Conservation (phyloP, 139 green algal species). For the Haematococcus lacustris region DNA sequence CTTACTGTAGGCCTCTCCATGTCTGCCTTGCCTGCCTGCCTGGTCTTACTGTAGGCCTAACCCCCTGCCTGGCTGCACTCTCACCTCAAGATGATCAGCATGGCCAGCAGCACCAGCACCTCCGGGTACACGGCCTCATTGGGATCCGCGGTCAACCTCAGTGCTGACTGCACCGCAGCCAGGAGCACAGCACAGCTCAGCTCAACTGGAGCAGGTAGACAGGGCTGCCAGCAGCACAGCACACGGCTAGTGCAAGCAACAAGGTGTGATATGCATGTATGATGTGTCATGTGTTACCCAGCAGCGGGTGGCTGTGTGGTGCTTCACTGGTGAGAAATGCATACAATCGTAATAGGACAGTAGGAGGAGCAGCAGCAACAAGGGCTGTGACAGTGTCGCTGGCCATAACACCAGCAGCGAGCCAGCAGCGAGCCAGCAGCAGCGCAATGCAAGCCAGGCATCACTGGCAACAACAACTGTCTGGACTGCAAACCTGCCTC, state of each 20-base stretch:
- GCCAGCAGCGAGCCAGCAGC: no score
- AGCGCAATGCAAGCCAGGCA: no score
- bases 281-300: neutral
- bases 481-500: no score
- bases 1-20: no score
- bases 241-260: neutral
- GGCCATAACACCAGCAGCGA: no score
- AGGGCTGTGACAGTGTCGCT: neutral
- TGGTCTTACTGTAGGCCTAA: neutral
- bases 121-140: constrained; percentile 9
- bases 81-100: constrained; percentile 21
- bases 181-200: neutral
- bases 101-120: constrained; percentile 28
- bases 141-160: constrained; percentile 25
- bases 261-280: no score
- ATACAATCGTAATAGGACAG: no score
- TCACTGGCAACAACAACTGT: no score
- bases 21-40: neutral
- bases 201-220: neutral
- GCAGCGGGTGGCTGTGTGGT: neutral
- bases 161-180: constrained; percentile 11
- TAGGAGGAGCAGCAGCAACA: neutral
- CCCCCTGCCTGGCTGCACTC: neutral
- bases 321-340: neutral
- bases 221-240: neutral